Percentiles rank a stretch among this genome's conserved stretches.
These are phyloP conservation scores for Cytospora chrysosperma DNA, from an alignment of 2,329 filamentous ascomycete genomes.

Conservation along the genomic window DNA sequence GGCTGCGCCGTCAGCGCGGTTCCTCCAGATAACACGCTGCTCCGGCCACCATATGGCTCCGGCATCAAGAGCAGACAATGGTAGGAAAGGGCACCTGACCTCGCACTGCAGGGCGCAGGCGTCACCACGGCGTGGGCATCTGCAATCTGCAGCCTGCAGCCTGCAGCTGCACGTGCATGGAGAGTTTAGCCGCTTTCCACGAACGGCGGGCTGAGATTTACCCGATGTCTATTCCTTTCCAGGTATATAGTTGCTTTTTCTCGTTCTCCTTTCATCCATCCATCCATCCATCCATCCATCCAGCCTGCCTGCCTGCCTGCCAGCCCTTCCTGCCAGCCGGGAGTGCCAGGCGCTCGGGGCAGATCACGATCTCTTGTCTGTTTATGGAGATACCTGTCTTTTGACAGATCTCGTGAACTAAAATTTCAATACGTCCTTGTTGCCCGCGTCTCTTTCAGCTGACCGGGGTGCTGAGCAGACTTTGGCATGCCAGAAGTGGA, in stretches of 20 bases:
- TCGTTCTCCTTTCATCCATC: background rate
- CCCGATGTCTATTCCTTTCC: background rate
- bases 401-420: background rate
- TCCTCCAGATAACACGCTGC: slow-evolving; percentile 1
- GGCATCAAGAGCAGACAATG: slow-evolving; percentile 4
- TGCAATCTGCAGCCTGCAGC: slow-evolving; percentile 5
- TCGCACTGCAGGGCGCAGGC: slow-evolving; percentile 17
- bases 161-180: slow-evolving; percentile 18
- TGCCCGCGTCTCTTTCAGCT: slow-evolving; percentile 4
- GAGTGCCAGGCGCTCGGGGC: background rate
- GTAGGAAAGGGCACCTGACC: slow-evolving; percentile 18
- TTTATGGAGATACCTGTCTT: background rate
- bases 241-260: background rate
- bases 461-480: slow-evolving; percentile 12
- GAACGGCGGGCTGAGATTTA: slow-evolving; percentile 10
- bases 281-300: background rate
- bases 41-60: slow-evolving; percentile 8
- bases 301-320: no score
- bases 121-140: slow-evolving; percentile 2
- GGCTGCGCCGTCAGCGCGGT: slow-evolving; percentile 7
- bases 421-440: background rate
- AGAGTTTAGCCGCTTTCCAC: slow-evolving; percentile 8
- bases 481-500: slow-evolving; percentile 19
- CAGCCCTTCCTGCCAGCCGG: no score
- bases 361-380: background rate